Conservation (phyloP, 768 basidiomycete species). For the Sporobolomyces roseus region DNA sequence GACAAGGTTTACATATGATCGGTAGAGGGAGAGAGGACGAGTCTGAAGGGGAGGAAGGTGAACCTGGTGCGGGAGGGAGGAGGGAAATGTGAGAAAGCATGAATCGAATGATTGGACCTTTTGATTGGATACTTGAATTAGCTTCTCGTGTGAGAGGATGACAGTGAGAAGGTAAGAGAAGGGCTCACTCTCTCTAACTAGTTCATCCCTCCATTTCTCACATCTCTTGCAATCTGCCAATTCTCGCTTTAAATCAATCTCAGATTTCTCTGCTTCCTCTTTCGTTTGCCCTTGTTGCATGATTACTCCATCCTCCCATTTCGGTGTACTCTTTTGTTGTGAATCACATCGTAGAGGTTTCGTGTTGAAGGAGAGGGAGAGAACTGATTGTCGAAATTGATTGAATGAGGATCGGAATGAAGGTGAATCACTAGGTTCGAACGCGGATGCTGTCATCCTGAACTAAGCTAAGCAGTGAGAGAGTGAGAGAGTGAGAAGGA, state of each 20-base stretch:
- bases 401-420: conserved; percentile 31
- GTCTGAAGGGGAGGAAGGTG: conserved; percentile 47
- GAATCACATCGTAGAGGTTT: conserved; percentile 17
- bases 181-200: conserved; percentile 66
- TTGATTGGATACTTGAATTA: no score
- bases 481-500: background rate
- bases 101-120: conserved; percentile 84
- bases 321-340: background rate
- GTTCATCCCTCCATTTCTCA: conserved; percentile 65
- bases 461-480: background rate
- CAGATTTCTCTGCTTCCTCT: background rate
- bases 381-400: conserved; percentile 18
- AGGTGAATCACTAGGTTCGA: background rate
- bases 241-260: conserved; percentile 17
- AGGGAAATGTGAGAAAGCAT: conserved; percentile 85
- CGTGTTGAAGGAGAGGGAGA: conserved; percentile 23
- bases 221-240: conserved; percentile 50
- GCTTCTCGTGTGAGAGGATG: no score
- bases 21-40: conserved; percentile 61
- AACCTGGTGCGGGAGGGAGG: conserved; percentile 42
- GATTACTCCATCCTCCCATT: conserved; percentile 28
- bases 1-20: conserved; percentile 81
- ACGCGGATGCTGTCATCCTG: background rate
- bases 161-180: background rate
- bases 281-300: conserved; percentile 11